phyloP scores from a whole-genome alignment of 306 rosid genomes.

The Quercus gilva region DNA sequence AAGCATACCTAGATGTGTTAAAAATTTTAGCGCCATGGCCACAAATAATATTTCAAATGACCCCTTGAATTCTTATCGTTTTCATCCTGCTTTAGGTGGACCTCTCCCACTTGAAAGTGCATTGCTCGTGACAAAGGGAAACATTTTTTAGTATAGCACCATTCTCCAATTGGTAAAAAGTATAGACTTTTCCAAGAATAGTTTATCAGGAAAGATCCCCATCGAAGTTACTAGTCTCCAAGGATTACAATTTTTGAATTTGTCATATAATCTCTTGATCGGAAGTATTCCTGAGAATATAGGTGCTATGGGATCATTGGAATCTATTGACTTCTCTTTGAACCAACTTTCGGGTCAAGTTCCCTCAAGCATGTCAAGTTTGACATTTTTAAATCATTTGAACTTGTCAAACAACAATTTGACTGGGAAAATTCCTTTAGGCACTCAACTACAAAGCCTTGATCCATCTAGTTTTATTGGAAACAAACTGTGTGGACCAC shows the following conservation, averaged over 20 bases:
- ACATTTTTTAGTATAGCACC: not conserved
- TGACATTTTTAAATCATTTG: not conserved
- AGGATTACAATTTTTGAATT: not conserved
- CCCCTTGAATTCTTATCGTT: accelerated
- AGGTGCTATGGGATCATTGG: not conserved
- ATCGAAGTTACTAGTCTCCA: not conserved
- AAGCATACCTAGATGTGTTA: no score
- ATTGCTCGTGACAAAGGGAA: not conserved
- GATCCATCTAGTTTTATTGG: not conserved
- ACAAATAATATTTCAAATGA: no score
- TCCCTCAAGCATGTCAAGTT: not conserved
- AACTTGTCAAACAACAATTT: slow-evolving; percentile 11
- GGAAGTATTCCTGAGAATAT: not conserved
- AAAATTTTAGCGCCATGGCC: no score
- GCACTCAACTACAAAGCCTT: not conserved
- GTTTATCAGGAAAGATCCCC: not conserved
- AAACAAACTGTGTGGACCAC: not conserved
- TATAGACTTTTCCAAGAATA: slow-evolving; percentile 11
- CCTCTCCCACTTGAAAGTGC: no score
- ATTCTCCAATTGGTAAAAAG: not conserved
- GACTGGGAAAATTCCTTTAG: not conserved
- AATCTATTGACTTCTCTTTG: slow-evolving; percentile 14
- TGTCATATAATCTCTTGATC: not conserved
- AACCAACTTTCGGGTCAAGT: slow-evolving; percentile 13
- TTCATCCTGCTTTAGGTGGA: accelerated